Conservation (phyloP, 78 protist species). For the Pigoraptor vietnamica region DNA sequence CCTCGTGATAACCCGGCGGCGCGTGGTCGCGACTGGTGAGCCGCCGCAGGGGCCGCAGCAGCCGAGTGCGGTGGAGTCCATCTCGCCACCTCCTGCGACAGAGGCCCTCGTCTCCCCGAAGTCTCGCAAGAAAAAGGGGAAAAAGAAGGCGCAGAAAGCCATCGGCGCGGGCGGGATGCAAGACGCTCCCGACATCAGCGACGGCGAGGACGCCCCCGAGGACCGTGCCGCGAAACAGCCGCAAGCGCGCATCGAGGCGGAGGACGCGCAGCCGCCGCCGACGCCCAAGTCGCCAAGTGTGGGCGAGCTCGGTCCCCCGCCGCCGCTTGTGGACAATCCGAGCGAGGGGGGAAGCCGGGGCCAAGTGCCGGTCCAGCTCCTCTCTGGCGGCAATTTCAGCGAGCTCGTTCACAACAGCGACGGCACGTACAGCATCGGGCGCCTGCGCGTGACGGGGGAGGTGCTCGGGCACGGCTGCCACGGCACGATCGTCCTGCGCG, state of each 20-base stretch:
- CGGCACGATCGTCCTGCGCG: slow-evolving; percentile 76
- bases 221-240: neutral
- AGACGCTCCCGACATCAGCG: neutral
- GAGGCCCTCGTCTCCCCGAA: neutral
- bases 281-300: neutral
- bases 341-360: neutral
- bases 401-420: neutral
- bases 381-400: neutral
- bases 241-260: neutral
- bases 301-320: neutral
- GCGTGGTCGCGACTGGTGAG: no score
- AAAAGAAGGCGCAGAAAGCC: neutral
- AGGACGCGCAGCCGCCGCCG: neutral
- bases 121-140: neutral
- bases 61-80: neutral
- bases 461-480: slow-evolving; percentile 69
- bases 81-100: neutral
- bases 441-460: slow-evolving; percentile 2
- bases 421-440: slow-evolving; percentile 21
- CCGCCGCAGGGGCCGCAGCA: neutral
- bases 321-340: neutral
- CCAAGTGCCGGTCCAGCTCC: neutral
- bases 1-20: no score
- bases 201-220: neutral
- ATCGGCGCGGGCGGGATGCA: neutral